Conservation (phyloP, 2,329 filamentous ascomycete genomes). For the Bisporella sp. region DNA sequence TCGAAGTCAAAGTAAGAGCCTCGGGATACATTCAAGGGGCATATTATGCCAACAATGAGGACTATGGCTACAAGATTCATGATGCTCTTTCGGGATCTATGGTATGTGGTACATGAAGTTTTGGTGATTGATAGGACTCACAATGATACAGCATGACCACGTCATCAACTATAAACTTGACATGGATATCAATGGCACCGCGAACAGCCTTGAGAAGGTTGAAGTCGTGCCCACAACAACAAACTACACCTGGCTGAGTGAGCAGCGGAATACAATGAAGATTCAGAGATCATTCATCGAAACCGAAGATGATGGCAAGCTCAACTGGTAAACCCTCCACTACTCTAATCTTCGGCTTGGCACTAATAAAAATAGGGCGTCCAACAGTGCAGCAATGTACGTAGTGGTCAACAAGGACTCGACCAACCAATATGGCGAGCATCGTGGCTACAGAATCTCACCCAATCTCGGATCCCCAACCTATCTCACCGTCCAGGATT, state of each 20-base stretch:
- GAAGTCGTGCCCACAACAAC: conserved; percentile 17
- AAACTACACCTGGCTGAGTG: conserved; percentile 40
- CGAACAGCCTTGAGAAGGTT: conserved; percentile 35
- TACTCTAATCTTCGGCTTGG: too few relatives aligned
- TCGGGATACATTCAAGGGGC: conserved; percentile 47
- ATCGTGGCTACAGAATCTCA: conserved; percentile 42
- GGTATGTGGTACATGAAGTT: conserved; percentile 4
- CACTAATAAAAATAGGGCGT: conserved; percentile 15
- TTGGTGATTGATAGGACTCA: too few relatives aligned
- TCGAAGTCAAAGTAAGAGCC: conserved; percentile 38
- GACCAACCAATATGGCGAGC: conserved; percentile 43
- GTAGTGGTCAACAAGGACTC: conserved; percentile 42
- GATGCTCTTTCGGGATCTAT: conserved; percentile 41
- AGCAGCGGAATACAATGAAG: conserved; percentile 43
- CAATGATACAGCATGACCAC: conserved; percentile 37
- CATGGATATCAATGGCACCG: conserved; percentile 39
- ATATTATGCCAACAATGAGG: conserved; percentile 33
- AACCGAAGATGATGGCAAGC: conserved; percentile 31
- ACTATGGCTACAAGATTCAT: conserved; percentile 44
- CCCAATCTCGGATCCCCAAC: conserved; percentile 28
- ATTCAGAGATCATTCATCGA: conserved; percentile 33
- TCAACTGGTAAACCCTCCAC: conserved; percentile 29
- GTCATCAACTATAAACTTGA: conserved; percentile 44
- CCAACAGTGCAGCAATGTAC: conserved; percentile 39
- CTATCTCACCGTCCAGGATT: conserved; percentile 42